Evolutionary conservation across 78 protist species (phyloP).

Genomic region (Andalucia godoyi): DNA sequence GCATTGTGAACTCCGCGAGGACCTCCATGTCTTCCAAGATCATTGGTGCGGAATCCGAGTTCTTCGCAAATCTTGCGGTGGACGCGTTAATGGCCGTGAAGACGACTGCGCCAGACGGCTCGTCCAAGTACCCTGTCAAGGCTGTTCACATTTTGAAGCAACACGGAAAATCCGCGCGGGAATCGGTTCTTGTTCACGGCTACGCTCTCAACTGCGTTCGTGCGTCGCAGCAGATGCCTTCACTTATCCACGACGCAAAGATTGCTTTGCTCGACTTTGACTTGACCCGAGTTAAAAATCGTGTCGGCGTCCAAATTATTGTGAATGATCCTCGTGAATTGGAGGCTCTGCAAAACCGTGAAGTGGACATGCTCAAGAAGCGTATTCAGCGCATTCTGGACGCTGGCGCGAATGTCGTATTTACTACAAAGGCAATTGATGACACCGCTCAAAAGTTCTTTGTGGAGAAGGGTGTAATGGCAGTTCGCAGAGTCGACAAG

Average conservation of each 20-base stretch:
- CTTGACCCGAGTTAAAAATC: slow-evolving; percentile 65
- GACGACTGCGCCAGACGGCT: slow-evolving; percentile 51
- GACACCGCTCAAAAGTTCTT: slow-evolving; percentile 83
- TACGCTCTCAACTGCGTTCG: slow-evolving; percentile 82
- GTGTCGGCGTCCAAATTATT: slow-evolving; percentile 73
- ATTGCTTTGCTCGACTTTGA: slow-evolving; percentile 94
- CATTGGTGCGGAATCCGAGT: slow-evolving; percentile 74
- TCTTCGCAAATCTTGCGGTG: slow-evolving; percentile 83
- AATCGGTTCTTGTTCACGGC: slow-evolving; percentile 70
- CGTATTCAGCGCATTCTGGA: slow-evolving; percentile 74
- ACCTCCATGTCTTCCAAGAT: slow-evolving; percentile 95
- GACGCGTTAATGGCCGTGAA: slow-evolving; percentile 84
- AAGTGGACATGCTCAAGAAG: slow-evolving; percentile 64
- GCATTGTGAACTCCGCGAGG: slow-evolving; percentile 76
- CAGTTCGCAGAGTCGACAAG: slow-evolving; percentile 75
- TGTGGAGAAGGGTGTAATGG: slow-evolving; percentile 91
- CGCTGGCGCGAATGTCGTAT: slow-evolving; percentile 96
- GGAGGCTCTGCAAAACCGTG: slow-evolving; percentile 64
- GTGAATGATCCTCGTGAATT: slow-evolving; percentile 82
- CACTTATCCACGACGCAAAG: slow-evolving; percentile 65
- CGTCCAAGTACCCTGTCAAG: slow-evolving; percentile 79
- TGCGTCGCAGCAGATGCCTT: slow-evolving; percentile 87
- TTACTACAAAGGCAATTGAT: slow-evolving; percentile 96
- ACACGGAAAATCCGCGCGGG: slow-evolving; percentile 82
- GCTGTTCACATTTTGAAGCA: slow-evolving; percentile 86